Percentiles rank a stretch among this genome's conserved stretches.
These are phyloP conservation scores for Scytalidium sp. DNA, from an alignment of 2,329 filamentous ascomycete genomes.

Conservation along the genomic window DNA sequence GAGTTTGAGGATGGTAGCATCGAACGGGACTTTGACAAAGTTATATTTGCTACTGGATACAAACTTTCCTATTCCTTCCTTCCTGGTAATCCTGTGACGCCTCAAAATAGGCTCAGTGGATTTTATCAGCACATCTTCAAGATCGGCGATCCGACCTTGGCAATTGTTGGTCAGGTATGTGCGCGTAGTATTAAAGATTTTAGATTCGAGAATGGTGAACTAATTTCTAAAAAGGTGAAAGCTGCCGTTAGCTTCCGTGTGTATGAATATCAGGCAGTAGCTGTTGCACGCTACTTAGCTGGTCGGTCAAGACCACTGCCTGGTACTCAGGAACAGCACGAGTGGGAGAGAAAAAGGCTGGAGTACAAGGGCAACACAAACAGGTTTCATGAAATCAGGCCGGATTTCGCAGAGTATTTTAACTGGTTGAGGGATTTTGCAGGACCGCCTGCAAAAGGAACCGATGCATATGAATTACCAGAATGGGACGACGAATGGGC, in stretches of 20 bases:
- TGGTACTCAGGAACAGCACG: conserved; percentile 39
- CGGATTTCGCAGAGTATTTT: conserved; percentile 62
- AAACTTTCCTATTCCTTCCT: conserved; percentile 59
- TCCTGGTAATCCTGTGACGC: conserved; percentile 37
- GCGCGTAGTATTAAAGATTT: too few relatives aligned
- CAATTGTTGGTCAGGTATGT: conserved; percentile 53
- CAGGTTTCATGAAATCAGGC: conserved; percentile 48
- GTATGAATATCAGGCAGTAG: conserved; percentile 64
- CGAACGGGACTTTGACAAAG: conserved; percentile 50
- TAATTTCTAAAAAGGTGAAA: conserved; percentile 21
- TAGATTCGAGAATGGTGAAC: too few relatives aligned
- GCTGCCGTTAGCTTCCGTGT: conserved; percentile 63
- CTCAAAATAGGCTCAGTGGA: conserved; percentile 44
- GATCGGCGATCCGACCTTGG: conserved; percentile 46
- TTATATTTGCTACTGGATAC: conserved; percentile 66
- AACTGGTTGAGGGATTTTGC: conserved; percentile 47
- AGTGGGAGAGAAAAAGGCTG: conserved; percentile 55
- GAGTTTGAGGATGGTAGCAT: conserved; percentile 52
- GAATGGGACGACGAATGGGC: conserved; percentile 7
- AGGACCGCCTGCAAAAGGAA: conserved; percentile 33
- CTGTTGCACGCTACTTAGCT: conserved; percentile 54
- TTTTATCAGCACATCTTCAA: conserved; percentile 57
- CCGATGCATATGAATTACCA: conserved; percentile 18
- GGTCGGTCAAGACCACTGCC: conserved; percentile 47
- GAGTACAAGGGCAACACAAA: conserved; percentile 48